These are phyloP conservation scores for Sclerospora graminicola DNA, from an alignment of 352 stramenopile species.

Conservation along the genomic window DNA sequence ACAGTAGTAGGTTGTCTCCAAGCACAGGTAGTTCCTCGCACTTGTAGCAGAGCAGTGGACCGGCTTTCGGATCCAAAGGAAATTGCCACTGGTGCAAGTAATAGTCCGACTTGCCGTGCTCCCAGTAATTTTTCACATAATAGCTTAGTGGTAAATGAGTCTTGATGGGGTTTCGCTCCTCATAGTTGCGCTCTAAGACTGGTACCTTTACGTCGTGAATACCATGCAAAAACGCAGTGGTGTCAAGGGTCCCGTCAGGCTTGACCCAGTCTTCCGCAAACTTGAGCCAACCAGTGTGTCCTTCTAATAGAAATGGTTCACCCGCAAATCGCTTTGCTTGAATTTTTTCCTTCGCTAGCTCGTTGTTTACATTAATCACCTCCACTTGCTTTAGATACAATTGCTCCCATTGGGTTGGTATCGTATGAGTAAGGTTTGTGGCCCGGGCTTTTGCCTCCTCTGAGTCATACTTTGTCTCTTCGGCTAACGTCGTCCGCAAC, in stretches of 20 bases:
- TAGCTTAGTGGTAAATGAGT: constrained; percentile 53
- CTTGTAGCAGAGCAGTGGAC: constrained; percentile 76
- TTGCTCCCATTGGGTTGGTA: constrained; percentile 64
- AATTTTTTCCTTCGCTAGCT: constrained; percentile 42
- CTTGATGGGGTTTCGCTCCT: constrained; percentile 69
- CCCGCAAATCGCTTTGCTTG: constrained; percentile 52
- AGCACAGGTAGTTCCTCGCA: constrained; percentile 84
- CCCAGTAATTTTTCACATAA: constrained; percentile 79
- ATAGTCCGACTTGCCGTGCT: constrained; percentile 66
- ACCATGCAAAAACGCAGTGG: constrained; percentile 43
- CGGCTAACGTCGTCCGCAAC: constrained; percentile 10
- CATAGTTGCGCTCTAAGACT: constrained; percentile 70
- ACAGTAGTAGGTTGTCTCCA: constrained; percentile 87
- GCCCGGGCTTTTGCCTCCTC: constrained; percentile 22
- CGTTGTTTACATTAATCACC: constrained; percentile 52
- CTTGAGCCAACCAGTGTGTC: constrained; percentile 48
- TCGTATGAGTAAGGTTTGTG: constrained; percentile 48
- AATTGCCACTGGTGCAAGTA: constrained; percentile 96
- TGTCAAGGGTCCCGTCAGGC: constrained; percentile 43
- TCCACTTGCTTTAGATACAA: constrained; percentile 52
- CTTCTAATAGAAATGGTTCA: constrained; percentile 64
- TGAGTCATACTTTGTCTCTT: constrained; percentile 17
- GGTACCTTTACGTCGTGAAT: constrained; percentile 75
- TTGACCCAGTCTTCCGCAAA: constrained; percentile 58
- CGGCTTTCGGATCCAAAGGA: constrained; percentile 60